A percentile compares a stretch with the other conserved stretches of the same genome.
phyloP scores from a whole-genome alignment of 306 rosid species.

The Dryas octopetala region DNA sequence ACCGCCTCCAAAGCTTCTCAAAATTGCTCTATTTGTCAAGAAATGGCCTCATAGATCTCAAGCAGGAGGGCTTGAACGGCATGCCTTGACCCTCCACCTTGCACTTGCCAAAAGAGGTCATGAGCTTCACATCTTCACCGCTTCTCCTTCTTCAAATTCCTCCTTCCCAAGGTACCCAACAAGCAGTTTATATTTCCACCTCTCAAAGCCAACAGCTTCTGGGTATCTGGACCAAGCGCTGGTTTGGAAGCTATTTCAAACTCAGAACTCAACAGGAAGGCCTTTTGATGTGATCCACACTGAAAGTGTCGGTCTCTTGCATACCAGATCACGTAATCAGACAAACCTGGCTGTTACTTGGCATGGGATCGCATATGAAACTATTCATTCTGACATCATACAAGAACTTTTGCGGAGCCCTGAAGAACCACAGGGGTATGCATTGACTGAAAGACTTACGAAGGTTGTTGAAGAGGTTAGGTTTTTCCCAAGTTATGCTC shows the following conservation, averaged over 20 bases:
- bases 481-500: constrained; percentile 62
- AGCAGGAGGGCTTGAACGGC: constrained; percentile 78
- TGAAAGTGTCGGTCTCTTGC: constrained; percentile 64
- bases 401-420: constrained; percentile 41
- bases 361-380: constrained; percentile 64
- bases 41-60: constrained; percentile 71
- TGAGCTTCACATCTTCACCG: constrained; percentile 70
- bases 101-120: constrained; percentile 74
- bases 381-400: constrained; percentile 44
- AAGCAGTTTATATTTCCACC: constrained; percentile 48
- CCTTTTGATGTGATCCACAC: constrained; percentile 66
- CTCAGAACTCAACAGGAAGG: constrained; percentile 48
- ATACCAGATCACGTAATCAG: constrained; percentile 44
- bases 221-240: constrained; percentile 65
- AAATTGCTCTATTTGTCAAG: constrained; percentile 72
- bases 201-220: constrained; percentile 62
- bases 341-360: constrained; percentile 57
- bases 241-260: constrained; percentile 63
- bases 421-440: constrained; percentile 41
- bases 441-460: constrained; percentile 41
- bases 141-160: constrained; percentile 34
- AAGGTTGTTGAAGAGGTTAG: constrained; percentile 59
- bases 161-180: constrained; percentile 29
- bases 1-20: constrained; percentile 46
- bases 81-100: constrained; percentile 69